Conservation (phyloP, 192 early-diverging fungal species). For the Umbelopsis sp. region DNA sequence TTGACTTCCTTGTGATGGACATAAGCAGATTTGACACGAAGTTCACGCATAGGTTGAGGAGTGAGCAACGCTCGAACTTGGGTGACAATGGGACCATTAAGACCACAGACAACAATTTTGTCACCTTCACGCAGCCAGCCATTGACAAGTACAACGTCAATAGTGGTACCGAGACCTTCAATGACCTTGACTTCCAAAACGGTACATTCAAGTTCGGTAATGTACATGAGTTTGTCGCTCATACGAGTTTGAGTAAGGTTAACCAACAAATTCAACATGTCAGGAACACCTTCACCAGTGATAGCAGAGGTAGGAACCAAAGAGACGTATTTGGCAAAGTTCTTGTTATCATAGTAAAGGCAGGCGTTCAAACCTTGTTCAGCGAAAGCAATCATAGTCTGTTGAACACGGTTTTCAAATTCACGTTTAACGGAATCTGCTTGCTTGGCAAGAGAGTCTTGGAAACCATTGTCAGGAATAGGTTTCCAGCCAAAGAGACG, state of each 20-base stretch:
- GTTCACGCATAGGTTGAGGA: constrained; percentile 98
- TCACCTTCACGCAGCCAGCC: constrained; percentile 95
- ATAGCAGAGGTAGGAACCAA: constrained; percentile 97
- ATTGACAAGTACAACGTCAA: constrained; percentile 96
- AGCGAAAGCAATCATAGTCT: constrained; percentile 85
- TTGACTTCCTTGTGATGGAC: constrained; percentile 96
- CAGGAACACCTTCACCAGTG: constrained; percentile 98
- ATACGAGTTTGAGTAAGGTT: constrained; percentile 92
- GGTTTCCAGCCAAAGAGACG: constrained; percentile 93
- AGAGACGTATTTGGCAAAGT: constrained; percentile 92
- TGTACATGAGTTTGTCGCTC: constrained; percentile 95
- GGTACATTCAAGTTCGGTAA: constrained; percentile 95
- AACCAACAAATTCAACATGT: constrained; percentile 90
- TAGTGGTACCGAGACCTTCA: constrained; percentile 97
- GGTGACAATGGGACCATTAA: constrained; percentile 94
- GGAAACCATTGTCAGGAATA: constrained; percentile 79
- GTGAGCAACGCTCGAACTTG: constrained; percentile 92
- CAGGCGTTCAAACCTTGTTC: constrained; percentile 95
- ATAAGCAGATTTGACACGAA: constrained; percentile 96
- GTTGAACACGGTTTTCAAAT: constrained; percentile 79
- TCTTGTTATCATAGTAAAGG: constrained; percentile 96
- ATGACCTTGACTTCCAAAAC: constrained; percentile 99
- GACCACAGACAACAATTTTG: constrained; percentile 91
- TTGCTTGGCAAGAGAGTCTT: constrained; percentile 79
- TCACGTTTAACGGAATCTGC: constrained; percentile 72